These are phyloP conservation scores for Populus hybrid DNA, from an alignment of 441 rosid species.

Conservation along the genomic window DNA sequence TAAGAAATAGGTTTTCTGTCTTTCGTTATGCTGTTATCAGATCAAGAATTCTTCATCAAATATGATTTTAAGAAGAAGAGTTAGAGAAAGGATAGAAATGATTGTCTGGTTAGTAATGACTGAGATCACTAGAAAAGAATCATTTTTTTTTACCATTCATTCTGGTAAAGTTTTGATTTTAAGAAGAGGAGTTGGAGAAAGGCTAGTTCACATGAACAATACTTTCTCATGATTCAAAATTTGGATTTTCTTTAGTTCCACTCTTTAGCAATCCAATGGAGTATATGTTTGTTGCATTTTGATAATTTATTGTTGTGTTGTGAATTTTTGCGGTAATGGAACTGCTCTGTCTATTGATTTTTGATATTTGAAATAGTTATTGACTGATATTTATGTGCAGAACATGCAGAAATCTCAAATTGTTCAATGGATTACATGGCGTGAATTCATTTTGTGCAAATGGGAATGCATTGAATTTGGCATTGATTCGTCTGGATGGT, in stretches of 20 bases:
- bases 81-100: not conserved
- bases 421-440: conserved; percentile 37
- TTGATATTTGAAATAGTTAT: not conserved
- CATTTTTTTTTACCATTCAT: not conserved
- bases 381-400: conserved; percentile 23
- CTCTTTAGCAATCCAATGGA: not conserved
- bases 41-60: not conserved
- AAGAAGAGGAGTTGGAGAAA: no score
- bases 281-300: not conserved
- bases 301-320: not conserved
- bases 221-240: not conserved
- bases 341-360: not conserved
- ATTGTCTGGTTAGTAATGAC: not conserved
- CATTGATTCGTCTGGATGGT: conserved; percentile 20
- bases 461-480: conserved; percentile 25
- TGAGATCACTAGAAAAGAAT: not conserved
- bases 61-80: not conserved
- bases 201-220: not conserved
- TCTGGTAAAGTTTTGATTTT: not conserved
- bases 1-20: not conserved
- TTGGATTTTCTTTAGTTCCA: not conserved
- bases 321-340: not conserved
- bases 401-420: conserved; percentile 36
- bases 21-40: not conserved
- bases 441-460: conserved; percentile 24